Evolutionary conservation across 2,329 filamentous ascomycete genomes (phyloP).

Genomic region (Monilinia laxa): DNA sequence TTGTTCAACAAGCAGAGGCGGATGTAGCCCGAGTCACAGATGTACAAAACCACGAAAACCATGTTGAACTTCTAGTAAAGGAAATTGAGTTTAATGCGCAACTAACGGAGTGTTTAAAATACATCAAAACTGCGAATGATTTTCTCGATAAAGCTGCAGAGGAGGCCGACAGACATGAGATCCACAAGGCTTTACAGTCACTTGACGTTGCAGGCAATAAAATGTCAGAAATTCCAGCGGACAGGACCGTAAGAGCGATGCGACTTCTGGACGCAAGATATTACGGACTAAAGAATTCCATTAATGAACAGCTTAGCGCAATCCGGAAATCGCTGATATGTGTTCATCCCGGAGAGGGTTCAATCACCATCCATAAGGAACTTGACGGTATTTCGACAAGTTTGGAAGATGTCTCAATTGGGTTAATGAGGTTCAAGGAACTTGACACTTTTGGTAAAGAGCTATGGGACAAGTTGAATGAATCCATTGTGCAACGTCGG

Average conservation of each 20-base stretch:
- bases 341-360: slow-evolving; percentile 56
- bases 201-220: slow-evolving; percentile 61
- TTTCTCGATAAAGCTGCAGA: slow-evolving; percentile 62
- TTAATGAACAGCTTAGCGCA: slow-evolving; percentile 64
- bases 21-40: slow-evolving; percentile 48
- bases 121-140: slow-evolving; percentile 57
- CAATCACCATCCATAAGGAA: slow-evolving; percentile 51
- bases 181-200: slow-evolving; percentile 57
- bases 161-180: slow-evolving; percentile 53
- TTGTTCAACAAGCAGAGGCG: slow-evolving; percentile 73
- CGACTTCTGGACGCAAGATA: slow-evolving; percentile 64
- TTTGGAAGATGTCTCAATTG: slow-evolving; percentile 55
- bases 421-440: slow-evolving; percentile 59
- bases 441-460: slow-evolving; percentile 58
- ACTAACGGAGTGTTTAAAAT: slow-evolving; percentile 51
- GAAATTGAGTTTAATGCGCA: slow-evolving; percentile 61
- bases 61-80: slow-evolving; percentile 55
- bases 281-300: slow-evolving; percentile 63
- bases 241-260: slow-evolving; percentile 61
- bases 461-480: slow-evolving; percentile 63
- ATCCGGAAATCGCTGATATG: slow-evolving; percentile 71
- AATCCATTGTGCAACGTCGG: slow-evolving; percentile 59
- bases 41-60: slow-evolving; percentile 50
- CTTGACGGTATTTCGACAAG: slow-evolving; percentile 46
- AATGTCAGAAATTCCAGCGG: slow-evolving; percentile 59